Base-by-base conservation (phyloP, 139 green algal genomes). In the Closterium sp. region DNA sequence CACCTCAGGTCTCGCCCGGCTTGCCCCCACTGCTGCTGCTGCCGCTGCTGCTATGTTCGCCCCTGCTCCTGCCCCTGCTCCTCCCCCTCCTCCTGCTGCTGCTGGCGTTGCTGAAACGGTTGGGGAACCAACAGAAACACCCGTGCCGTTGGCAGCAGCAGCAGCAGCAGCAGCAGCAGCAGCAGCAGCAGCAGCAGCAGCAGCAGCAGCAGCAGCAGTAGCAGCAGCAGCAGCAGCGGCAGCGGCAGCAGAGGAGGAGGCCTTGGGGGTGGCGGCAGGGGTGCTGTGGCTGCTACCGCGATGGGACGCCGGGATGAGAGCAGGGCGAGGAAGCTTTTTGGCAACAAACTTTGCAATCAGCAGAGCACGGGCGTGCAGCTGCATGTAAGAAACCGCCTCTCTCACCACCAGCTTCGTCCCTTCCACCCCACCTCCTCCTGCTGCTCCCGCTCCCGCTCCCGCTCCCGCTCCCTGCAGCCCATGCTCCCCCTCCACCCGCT, bases 1-100 rank as follows among this genome's bases (percentile, higher is more conserved):
- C 27, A 87, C 85, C 85, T 87, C 85, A 7, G 85, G 87, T 62
- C 87, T 19, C 31, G 31, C 87, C 85, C 85, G 24, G n/a, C 85
- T 87, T 87, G 28, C 85, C 22, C 28, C 85, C 85, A 87, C 85
- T 87, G 85, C 85, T 30, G 85, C 85, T 30, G 84, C 85, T 87
- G 85, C 85, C n/a, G 85, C 85, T 29, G 85, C 85, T 10, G 28
- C 28, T 31, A 87, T 31, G n/a, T 31, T 87, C 22, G n/a, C 85
- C 85, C 28, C 85, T 29, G 10, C 85, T 29, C 85, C 85, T 87
- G n/a, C 85, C 85, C 28, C 85, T 29, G 10, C 85, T 29, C 85
- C 85, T 87, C 6, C 84, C 21, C 13, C 84, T 32, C 19, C 84
- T 87, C 34, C 34, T 42, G 4, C 34, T 87, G 19, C 85, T 34